A percentile compares a stretch with the other conserved stretches of the same genome.
phyloP scores from a whole-genome alignment of 1,139 yeast species.

The Candida labiduridarum region DNA sequence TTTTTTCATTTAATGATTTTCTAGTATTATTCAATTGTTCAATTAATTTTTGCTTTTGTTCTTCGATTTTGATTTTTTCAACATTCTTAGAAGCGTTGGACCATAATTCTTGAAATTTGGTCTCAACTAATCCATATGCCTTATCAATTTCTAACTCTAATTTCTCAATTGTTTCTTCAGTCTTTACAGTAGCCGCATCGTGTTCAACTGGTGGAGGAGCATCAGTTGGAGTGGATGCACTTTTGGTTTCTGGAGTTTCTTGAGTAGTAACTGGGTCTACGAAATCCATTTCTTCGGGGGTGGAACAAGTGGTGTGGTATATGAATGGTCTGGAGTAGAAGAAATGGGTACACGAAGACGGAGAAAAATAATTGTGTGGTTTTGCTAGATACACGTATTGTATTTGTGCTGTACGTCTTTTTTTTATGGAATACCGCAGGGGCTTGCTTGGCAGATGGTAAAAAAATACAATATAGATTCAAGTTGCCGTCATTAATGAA shows the following conservation, averaged over 20 bases:
- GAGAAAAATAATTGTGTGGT: background rate
- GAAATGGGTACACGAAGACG: background rate
- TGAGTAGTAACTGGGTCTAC: conserved; percentile 30
- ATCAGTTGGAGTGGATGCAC: background rate
- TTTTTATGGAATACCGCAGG: too few relatives aligned
- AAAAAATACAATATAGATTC: too few relatives aligned
- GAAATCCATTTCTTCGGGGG: conserved; percentile 29
- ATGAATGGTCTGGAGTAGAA: too few relatives aligned
- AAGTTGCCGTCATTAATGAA: too few relatives aligned
- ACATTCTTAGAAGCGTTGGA: conserved; percentile 36
- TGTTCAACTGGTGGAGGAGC: background rate
- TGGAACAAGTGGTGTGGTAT: too few relatives aligned
- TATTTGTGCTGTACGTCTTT: too few relatives aligned
- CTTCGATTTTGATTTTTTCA: conserved; percentile 42
- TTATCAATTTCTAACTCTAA: conserved; percentile 58
- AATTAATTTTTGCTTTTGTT: conserved; percentile 39
- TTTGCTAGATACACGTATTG: too few relatives aligned
- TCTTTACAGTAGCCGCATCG: conserved; percentile 21
- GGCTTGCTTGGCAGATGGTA: background rate
- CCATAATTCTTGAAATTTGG: conserved; percentile 44
- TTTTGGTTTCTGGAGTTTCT: conserved; percentile 9
- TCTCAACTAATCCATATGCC: conserved; percentile 49
- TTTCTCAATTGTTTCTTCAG: conserved; percentile 51
- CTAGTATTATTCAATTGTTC: conserved; percentile 36
- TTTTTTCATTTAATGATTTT: conserved; percentile 21